These are phyloP conservation scores for Populus euphratica DNA, from an alignment of 345 rosid genomes.

Conservation along the genomic window DNA sequence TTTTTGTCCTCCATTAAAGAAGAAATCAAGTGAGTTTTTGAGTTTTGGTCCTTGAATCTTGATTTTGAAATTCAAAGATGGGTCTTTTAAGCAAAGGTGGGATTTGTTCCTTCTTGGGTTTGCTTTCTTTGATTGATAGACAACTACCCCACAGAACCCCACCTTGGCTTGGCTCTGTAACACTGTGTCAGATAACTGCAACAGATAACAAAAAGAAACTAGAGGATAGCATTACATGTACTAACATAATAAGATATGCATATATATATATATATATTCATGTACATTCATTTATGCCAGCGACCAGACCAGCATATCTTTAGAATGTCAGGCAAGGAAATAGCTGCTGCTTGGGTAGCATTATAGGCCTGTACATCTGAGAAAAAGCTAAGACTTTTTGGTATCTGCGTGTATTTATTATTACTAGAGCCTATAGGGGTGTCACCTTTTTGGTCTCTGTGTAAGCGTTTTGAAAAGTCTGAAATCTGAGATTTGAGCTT, in stretches of 20 bases:
- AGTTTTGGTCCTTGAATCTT: constrained; percentile 1
- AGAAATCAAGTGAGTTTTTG: constrained; percentile 10
- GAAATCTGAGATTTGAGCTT: constrained; percentile 22
- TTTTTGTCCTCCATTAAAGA: constrained; percentile 31
- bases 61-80: constrained; percentile 44
- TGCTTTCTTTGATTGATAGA: constrained; percentile 18
- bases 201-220: constrained; percentile 5
- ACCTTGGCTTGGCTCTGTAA: background rate
- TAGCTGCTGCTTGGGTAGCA: constrained; percentile 10
- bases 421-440: constrained; percentile 27
- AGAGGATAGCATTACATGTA: background rate
- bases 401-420: constrained; percentile 22
- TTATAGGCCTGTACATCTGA: constrained; percentile 30
- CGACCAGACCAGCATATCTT: constrained; percentile 27
- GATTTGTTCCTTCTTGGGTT: constrained; percentile 6
- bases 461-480: constrained; percentile 7
- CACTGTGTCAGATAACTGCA: constrained; percentile 10
- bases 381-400: background rate
- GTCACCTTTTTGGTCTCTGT: constrained; percentile 17
- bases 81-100: constrained; percentile 38
- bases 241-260: background rate
- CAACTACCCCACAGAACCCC: constrained; percentile 10
- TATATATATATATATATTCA: background rate
- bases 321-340: constrained; percentile 42
- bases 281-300: background rate